phyloP scores from a whole-genome alignment of 805 yeast genomes.

The Lipomyces yamanashiensis region DNA sequence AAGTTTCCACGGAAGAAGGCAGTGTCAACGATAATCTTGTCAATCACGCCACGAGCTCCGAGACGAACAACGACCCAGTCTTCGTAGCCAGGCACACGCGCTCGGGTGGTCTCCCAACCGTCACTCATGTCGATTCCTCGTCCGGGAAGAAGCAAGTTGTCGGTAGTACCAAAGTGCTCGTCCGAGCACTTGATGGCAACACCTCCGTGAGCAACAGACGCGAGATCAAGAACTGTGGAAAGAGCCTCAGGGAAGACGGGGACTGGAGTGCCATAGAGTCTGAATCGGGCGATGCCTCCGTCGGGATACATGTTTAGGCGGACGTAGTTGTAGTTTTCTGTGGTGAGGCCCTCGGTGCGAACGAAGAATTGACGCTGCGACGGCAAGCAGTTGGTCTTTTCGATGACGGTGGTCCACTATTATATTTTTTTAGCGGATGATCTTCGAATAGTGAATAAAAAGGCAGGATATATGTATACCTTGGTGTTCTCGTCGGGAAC shows the following conservation, averaged over 20 bases:
- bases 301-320: conserved; percentile 94
- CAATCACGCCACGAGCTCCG: conserved; percentile 65
- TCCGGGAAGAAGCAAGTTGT: conserved; percentile 87
- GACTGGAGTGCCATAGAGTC: conserved; percentile 81
- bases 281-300: conserved; percentile 96
- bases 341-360: conserved; percentile 61
- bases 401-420: conserved; percentile 75
- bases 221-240: conserved; percentile 64
- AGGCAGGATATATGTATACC: conserved; percentile 1
- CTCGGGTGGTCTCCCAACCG: conserved; percentile 97
- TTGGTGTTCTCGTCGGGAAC: conserved; percentile 44
- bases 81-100: conserved; percentile 78
- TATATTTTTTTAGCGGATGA: not conserved
- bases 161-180: conserved; percentile 93
- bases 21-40: conserved; percentile 76
- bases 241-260: conserved; percentile 65
- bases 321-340: conserved; percentile 70
- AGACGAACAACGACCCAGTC: conserved; percentile 90
- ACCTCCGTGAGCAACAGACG: conserved; percentile 85
- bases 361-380: conserved; percentile 81
- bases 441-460: not conserved
- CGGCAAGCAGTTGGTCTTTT: conserved; percentile 84
- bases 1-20: conserved; percentile 94
- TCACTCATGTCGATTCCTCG: conserved; percentile 96
- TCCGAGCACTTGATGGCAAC: conserved; percentile 82